Conservation (phyloP, 306 rosid species). For the Castanopsis chinensis region DNA sequence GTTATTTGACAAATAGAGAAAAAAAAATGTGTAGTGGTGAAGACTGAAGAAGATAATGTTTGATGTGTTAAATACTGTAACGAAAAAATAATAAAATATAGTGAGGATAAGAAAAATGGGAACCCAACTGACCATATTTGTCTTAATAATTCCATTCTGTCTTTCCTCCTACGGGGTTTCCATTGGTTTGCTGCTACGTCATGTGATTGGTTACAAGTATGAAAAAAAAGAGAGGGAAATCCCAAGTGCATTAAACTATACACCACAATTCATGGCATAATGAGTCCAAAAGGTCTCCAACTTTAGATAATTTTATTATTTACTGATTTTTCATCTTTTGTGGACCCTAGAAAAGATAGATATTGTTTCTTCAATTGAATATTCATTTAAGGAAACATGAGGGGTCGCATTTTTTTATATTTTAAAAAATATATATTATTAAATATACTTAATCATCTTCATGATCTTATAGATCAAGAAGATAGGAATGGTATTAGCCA, state of each 20-base stretch:
- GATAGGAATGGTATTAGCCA: no score
- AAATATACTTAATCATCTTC: neutral
- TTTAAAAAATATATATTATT: no score
- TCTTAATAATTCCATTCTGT: constrained; percentile 19
- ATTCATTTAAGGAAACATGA: constrained; percentile 7
- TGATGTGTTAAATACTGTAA: constrained; percentile 1
- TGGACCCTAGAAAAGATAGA: neutral
- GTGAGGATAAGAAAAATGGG: constrained; percentile 21
- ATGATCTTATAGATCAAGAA: neutral
- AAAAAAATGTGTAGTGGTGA: neutral
- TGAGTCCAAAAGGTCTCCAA: constrained; percentile 18
- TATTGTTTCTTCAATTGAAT: neutral
- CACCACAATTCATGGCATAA: constrained; percentile 17
- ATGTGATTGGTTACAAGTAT: constrained; percentile 27
- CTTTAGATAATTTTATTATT: neutral
- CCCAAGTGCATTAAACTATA: constrained; percentile 3
- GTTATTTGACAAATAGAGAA: neutral
- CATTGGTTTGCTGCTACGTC: constrained; percentile 14
- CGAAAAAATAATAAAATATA: neutral
- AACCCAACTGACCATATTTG: constrained; percentile 10
- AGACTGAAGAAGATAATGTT: constrained; percentile 7
- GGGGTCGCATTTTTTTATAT: neutral
- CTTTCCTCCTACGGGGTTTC: neutral
- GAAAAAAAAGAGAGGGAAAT: neutral
- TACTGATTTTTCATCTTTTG: neutral